Base-by-base conservation (phyloP, 2,329 filamentous ascomycete species). In the Chaetomium olivaceum region DNA sequence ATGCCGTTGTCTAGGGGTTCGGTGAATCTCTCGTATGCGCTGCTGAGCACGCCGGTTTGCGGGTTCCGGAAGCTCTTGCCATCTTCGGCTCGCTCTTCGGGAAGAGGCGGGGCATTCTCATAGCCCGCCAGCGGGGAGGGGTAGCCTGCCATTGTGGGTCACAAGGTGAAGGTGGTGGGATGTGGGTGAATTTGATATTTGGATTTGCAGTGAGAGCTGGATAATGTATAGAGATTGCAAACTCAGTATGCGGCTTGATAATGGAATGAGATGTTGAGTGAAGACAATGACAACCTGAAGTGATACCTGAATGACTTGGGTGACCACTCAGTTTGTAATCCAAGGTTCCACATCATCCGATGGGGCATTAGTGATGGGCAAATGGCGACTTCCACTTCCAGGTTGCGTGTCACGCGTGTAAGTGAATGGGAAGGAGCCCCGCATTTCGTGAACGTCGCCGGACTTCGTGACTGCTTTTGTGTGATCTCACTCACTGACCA, bases 51-150 rank as follows among this genome's bases (percentile, higher is more conserved):
- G 1, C 83, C 84, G 0, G 85, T 80, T 36, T 85, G 81, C 0
- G 86, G 86, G 72, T 96, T 96, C 61, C 85, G 81, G 71, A 86
- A 85, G 58, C 90, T 92, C 79, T 96, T 96, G 57, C 91, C 91
- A 75, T 97, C 91, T 46, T 85, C 86, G 56, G 82, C 82, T 69
- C 78, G 83, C 70, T 91, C 87, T 58, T 83, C 77, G 8, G 86
- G 76, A 6, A 90, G 76, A 27, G 87, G 82, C 29, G 82, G 77
- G n/a, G 83, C 81, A 58, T 82, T 76, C 71, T 86, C 82, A 72
- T 85, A 89, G 23, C 86, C 87, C 29, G 79, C 76, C 1, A 89
- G 76, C 16, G 87, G 87, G 19, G 84, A 87, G 1, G 82, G 78
- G 71, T 85, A 87, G 1, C 77, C 39, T 79, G 48, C 66, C 67